Evolutionary conservation across 2,329 filamentous ascomycete genomes (phyloP).

Genomic region (Neoscytalidium dimidiatum): DNA sequence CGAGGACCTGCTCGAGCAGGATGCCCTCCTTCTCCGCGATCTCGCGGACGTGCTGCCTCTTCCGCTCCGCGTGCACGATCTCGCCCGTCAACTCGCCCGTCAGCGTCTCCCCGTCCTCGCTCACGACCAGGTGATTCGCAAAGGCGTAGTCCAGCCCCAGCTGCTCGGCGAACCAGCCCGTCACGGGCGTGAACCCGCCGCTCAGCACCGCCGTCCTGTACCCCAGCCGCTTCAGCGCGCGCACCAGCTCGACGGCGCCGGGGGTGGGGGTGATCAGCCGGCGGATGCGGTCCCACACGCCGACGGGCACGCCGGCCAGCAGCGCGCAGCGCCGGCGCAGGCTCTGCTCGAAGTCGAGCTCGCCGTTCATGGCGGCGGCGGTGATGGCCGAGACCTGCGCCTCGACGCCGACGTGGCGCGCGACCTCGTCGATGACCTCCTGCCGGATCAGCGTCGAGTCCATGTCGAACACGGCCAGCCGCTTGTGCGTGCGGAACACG

Average conservation of each 20-base stretch:
- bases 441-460: constrained; percentile 96
- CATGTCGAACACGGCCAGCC: constrained; percentile 97
- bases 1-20: constrained; percentile 66
- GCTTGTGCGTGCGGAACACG: constrained; percentile 75
- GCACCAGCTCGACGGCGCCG: constrained; percentile 75
- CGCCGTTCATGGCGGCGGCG: constrained; percentile 90
- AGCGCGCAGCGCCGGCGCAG: constrained; percentile 79
- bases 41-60: constrained; percentile 69
- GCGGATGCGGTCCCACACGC: constrained; percentile 77
- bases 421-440: constrained; percentile 95
- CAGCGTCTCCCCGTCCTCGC: constrained; percentile 54
- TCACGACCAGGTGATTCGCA: constrained; percentile 79
- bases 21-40: constrained; percentile 71
- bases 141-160: constrained; percentile 85
- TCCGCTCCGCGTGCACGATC: constrained; percentile 76
- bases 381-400: constrained; percentile 77
- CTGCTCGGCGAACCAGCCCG: constrained; percentile 78
- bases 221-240: constrained; percentile 73
- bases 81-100: constrained; percentile 72
- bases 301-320: constrained; percentile 75
- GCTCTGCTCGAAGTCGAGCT: constrained; percentile 86
- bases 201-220: constrained; percentile 89
- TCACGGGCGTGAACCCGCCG: constrained; percentile 88
- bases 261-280: constrained; percentile 76
- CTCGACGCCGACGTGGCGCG: constrained; percentile 79